phyloP scores from a whole-genome alignment of 2,329 filamentous ascomycete species.

The Ophiostoma sp. region DNA sequence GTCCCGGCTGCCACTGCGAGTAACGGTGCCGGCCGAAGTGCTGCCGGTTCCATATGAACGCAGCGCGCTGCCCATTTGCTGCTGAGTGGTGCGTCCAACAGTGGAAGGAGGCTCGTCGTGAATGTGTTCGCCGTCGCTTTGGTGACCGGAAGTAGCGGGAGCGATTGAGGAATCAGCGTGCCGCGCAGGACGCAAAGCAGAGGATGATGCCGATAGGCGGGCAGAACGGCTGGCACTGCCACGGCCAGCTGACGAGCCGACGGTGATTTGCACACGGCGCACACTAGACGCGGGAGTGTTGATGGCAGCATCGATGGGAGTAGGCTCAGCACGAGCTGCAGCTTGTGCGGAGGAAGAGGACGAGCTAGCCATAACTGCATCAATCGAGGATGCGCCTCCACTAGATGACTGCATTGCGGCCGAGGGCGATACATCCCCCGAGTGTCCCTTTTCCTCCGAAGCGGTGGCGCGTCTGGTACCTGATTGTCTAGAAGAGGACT shows the following conservation, averaged over 20 bases:
- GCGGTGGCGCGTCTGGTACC: slow-evolving; percentile 24
- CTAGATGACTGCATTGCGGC: not conserved
- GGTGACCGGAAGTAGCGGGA: slow-evolving; percentile 29
- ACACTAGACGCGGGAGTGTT: slow-evolving; percentile 51
- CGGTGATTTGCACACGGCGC: slow-evolving; percentile 51
- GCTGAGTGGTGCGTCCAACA: slow-evolving; percentile 35
- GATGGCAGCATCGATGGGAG: slow-evolving; percentile 29
- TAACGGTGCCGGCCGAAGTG: slow-evolving; percentile 25
- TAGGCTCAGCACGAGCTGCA: not conserved
- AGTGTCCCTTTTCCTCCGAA: slow-evolving; percentile 29
- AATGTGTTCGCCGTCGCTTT: slow-evolving; percentile 45
- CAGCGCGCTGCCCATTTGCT: slow-evolving; percentile 48
- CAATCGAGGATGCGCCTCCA: slow-evolving; percentile 15
- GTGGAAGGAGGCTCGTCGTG: slow-evolving; percentile 46
- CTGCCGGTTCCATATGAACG: slow-evolving; percentile 41
- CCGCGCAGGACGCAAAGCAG: slow-evolving; percentile 32
- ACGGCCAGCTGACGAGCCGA: slow-evolving; percentile 45
- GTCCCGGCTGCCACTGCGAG: slow-evolving; percentile 22
- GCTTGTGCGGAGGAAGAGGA: slow-evolving; percentile 19
- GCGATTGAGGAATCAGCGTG: slow-evolving; percentile 26
- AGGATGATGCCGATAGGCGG: slow-evolving; percentile 36
- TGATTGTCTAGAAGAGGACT: slow-evolving; percentile 36
- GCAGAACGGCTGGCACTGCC: slow-evolving; percentile 26
- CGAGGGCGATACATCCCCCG: not conserved
- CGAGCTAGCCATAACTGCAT: slow-evolving; percentile 14